Evolutionary conservation across 164 flowering plant genomes (phyloP).

Genomic region (Stephania japonica): DNA sequence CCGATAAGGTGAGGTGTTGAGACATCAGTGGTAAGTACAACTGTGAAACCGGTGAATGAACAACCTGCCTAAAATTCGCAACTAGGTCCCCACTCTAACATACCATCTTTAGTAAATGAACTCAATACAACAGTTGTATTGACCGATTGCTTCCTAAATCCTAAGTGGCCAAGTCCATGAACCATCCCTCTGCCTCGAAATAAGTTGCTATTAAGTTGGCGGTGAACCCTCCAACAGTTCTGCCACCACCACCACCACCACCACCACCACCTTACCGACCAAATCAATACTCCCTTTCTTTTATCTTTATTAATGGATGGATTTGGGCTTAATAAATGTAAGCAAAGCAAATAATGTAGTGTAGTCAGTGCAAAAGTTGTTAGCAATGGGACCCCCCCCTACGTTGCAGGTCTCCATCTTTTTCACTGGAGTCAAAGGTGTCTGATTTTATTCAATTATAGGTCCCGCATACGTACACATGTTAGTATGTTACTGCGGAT

Average conservation of each 20-base stretch:
- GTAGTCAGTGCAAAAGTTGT: background rate
- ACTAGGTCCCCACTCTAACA: background rate
- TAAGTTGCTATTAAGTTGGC: background rate
- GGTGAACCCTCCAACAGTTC: background rate
- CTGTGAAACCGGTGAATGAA: background rate
- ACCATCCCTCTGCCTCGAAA: background rate
- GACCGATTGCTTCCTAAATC: background rate
- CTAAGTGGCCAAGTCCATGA: background rate
- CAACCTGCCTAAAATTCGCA: background rate
- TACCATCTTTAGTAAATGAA: too few species aligned
- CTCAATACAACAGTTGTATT: background rate
- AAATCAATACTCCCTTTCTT: background rate
- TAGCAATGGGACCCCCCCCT: background rate
- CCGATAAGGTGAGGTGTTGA: background rate
- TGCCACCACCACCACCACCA: background rate
- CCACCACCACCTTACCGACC: background rate
- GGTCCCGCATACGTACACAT: background rate
- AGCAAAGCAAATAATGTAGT: background rate
- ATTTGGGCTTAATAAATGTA: background rate
- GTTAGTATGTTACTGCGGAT: background rate
- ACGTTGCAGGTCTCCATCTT: background rate
- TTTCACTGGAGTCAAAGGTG: background rate
- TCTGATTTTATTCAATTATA: background rate
- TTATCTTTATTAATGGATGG: background rate
- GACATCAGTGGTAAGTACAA: background rate